Evolutionary conservation across 805 yeast species (phyloP).

Genomic region (Yarrowia bubula): DNA sequence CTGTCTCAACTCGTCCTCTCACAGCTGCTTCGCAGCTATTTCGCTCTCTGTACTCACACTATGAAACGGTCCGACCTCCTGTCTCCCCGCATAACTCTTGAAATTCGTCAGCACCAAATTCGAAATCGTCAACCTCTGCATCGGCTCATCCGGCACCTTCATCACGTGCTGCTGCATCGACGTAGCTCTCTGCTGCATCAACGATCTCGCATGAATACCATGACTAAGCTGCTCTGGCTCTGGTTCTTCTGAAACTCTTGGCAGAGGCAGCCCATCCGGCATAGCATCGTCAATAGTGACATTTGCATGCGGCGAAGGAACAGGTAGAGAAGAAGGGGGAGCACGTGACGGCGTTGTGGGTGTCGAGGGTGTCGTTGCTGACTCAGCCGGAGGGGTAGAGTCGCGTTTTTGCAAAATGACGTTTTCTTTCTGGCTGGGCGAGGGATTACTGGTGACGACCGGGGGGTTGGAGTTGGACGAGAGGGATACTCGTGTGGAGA

Average conservation of each 20-base stretch:
- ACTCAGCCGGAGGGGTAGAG: background rate
- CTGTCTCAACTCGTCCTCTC: too few species aligned
- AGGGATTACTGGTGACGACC: background rate
- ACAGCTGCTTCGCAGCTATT: too few species aligned
- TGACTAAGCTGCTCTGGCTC: slow-evolving; percentile 16
- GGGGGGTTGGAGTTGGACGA: background rate
- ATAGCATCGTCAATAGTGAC: background rate
- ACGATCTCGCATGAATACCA: slow-evolving; percentile 8
- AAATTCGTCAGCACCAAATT: slow-evolving; percentile 76
- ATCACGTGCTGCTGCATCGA: slow-evolving; percentile 20
- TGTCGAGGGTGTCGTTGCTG: background rate
- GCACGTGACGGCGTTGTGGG: slow-evolving; percentile 1
- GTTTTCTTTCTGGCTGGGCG: slow-evolving; percentile 9
- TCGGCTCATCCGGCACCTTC: slow-evolving; percentile 28
- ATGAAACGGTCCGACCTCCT: slow-evolving; percentile 91
- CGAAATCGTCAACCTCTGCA: slow-evolving; percentile 64
- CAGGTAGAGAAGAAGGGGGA: background rate
- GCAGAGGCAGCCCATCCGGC: background rate
- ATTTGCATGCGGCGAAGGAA: slow-evolving; percentile 8
- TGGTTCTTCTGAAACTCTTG: background rate
- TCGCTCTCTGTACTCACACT: slow-evolving; percentile 33
- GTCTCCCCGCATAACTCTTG: slow-evolving; percentile 93
- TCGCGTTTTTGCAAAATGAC: slow-evolving; percentile 8
- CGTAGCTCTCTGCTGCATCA: slow-evolving; percentile 22
- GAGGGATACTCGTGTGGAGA: background rate